phyloP scores from a whole-genome alignment of 228 moss, liverwort and hornwort genomes.

The Sphagnum fallax region DNA sequence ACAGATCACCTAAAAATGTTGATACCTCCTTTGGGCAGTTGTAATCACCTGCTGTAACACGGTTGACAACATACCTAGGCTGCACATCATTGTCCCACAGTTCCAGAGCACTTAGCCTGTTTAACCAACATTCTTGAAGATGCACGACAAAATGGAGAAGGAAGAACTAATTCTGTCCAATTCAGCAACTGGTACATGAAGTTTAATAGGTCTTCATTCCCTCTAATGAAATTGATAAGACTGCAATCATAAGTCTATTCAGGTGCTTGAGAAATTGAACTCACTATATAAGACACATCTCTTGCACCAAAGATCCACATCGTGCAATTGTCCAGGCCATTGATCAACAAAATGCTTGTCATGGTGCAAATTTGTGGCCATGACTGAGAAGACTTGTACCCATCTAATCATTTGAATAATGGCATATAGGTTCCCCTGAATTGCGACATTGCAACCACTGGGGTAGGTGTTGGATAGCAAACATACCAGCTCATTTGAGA shows the following conservation, averaged over 20 bases:
- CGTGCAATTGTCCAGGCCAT: background rate
- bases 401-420: background rate
- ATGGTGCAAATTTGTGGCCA: background rate
- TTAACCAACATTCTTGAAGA: background rate
- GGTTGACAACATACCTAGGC: slow-evolving; percentile 48
- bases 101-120: background rate
- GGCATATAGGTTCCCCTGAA: too few species aligned
- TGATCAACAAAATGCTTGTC: background rate
- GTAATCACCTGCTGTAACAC: slow-evolving; percentile 55
- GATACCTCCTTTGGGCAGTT: slow-evolving; percentile 46
- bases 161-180: background rate
- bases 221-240: too few species aligned
- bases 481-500: slow-evolving; percentile 46
- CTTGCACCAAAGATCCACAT: background rate
- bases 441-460: too few species aligned
- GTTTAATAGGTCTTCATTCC: too few species aligned
- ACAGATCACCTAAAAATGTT: slow-evolving; percentile 32
- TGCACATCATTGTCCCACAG: slow-evolving; percentile 6
- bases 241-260: too few species aligned
- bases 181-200: background rate
- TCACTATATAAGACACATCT: too few species aligned
- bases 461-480: too few species aligned
- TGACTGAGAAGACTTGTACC: background rate
- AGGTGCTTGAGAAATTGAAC: too few species aligned
- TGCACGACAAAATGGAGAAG: background rate